These are phyloP conservation scores for Dovyalis caffra DNA, from an alignment of 345 rosid species.

Conservation along the genomic window DNA sequence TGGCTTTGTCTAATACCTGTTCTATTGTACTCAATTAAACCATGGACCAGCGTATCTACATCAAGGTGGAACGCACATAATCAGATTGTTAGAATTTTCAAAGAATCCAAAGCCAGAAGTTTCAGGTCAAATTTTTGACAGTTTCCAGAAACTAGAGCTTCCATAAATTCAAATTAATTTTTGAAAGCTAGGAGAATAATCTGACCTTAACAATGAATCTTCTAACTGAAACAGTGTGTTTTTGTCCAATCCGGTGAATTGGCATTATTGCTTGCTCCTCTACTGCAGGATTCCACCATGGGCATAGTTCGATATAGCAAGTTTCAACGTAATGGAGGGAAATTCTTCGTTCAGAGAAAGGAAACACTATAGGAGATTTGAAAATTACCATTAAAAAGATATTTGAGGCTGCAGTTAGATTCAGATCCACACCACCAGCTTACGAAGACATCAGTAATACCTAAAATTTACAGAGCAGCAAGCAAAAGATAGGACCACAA, in stretches of 20 bases:
- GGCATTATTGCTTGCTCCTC: slow-evolving; percentile 71
- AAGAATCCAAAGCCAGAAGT: background rate
- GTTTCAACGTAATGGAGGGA: background rate
- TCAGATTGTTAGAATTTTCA: background rate
- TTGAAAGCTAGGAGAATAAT: background rate
- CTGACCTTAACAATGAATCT: slow-evolving; percentile 60
- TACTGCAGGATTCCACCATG: slow-evolving; percentile 80
- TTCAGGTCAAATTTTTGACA: slow-evolving; percentile 2
- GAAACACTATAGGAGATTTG: background rate
- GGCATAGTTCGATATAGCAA: slow-evolving; percentile 16
- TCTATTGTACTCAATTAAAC: background rate
- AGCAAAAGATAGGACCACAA: background rate
- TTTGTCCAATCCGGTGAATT: slow-evolving; percentile 66
- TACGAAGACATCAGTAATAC: slow-evolving; percentile 57
- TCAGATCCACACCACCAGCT: slow-evolving; percentile 74
- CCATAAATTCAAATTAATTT: background rate
- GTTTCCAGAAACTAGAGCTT: background rate
- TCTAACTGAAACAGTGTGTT: slow-evolving; percentile 46
- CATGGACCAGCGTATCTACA: background rate
- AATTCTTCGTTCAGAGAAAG: background rate
- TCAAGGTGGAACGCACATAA: background rate
- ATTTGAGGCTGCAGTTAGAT: slow-evolving; percentile 67
- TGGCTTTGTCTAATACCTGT: background rate
- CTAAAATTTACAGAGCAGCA: slow-evolving; percentile 19
- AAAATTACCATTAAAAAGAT: slow-evolving; percentile 55